A percentile compares a stretch with the other conserved stretches of the same genome.
phyloP scores from a whole-genome alignment of 225 moss, liverwort and hornwort species.

The Marchantia paleacea region DNA sequence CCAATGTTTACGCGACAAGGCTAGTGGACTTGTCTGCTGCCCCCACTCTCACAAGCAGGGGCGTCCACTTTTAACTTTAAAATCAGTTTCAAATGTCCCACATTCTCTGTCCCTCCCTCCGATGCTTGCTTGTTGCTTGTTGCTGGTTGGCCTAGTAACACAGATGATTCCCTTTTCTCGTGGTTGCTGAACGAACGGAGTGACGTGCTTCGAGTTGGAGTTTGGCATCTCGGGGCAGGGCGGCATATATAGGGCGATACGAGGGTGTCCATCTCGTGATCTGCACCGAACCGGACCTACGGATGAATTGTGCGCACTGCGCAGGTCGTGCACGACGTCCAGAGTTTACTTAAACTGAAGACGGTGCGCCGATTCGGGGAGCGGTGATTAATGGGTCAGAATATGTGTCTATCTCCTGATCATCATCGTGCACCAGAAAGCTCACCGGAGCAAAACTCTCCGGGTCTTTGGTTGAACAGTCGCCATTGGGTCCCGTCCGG shows the following conservation, averaged over 20 bases:
- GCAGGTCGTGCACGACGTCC: not conserved
- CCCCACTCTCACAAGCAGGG: slow-evolving; percentile 1
- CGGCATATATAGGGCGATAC: not conserved
- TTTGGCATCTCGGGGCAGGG: not conserved
- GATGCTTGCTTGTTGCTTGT: not conserved
- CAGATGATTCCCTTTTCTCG: not conserved
- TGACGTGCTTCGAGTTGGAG: not conserved
- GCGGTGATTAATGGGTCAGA: not conserved
- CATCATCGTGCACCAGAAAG: not conserved
- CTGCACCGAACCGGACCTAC: not conserved
- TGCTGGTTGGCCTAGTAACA: not conserved
- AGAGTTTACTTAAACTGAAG: not conserved
- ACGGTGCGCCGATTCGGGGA: not conserved
- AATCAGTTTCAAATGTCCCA: not conserved
- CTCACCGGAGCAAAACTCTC: not conserved
- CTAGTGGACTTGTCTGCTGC: not conserved
- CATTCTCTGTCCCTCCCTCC: not conserved
- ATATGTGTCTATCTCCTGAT: not conserved
- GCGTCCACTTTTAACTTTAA: slow-evolving; percentile 1
- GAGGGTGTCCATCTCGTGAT: not conserved
- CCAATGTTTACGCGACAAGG: slow-evolving; percentile 6
- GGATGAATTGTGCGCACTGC: not conserved
- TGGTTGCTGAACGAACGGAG: not conserved
- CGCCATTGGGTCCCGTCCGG: not conserved
- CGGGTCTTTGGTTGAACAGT: not conserved